Conservation (phyloP, 371 early-diverging fungal genomes). For the Zychaea mexicana region DNA sequence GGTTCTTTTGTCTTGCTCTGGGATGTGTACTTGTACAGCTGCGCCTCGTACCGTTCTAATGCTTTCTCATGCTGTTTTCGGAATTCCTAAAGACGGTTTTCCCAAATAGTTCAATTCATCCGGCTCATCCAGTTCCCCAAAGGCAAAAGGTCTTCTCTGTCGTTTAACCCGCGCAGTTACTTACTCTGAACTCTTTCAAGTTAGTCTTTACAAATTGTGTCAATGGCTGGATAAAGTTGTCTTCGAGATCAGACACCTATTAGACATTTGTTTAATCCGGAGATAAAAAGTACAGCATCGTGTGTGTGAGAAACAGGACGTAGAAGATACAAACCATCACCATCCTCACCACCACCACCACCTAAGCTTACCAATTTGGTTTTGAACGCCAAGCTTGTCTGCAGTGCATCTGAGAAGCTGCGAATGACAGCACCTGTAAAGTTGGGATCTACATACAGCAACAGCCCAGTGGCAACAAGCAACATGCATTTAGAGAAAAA, state of each 20-base stretch:
- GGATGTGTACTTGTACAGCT: conserved; percentile 56
- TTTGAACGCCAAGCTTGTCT: conserved; percentile 55
- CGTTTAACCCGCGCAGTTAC: not conserved
- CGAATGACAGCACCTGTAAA: conserved; percentile 50
- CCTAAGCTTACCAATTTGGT: conserved; percentile 54
- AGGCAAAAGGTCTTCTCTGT: not conserved
- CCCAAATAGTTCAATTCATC: not conserved
- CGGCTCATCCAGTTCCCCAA: too few relatives aligned
- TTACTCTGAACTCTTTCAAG: conserved; percentile 33
- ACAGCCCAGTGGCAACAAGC: too few relatives aligned
- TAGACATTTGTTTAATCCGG: conserved; percentile 3
- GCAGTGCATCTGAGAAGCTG: conserved; percentile 57
- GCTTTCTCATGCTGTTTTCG: conserved; percentile 61
- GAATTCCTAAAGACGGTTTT: conserved; percentile 36
- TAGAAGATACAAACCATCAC: too few relatives aligned
- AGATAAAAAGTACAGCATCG: too few relatives aligned
- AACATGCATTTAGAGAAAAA: not conserved
- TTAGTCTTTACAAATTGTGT: conserved; percentile 64
- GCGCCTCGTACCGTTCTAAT: conserved; percentile 67
- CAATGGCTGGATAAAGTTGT: conserved; percentile 62
- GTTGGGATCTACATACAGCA: conserved; percentile 33
- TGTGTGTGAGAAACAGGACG: too few relatives aligned
- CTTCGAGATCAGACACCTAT: conserved; percentile 61
- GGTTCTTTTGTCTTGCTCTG: conserved; percentile 70
- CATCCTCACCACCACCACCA: conserved; percentile 20